A percentile compares a stretch with the other conserved stretches of the same genome.
phyloP scores from a whole-genome alignment of 2,329 filamentous ascomycete genomes.

The Fusarium pininemorale region DNA sequence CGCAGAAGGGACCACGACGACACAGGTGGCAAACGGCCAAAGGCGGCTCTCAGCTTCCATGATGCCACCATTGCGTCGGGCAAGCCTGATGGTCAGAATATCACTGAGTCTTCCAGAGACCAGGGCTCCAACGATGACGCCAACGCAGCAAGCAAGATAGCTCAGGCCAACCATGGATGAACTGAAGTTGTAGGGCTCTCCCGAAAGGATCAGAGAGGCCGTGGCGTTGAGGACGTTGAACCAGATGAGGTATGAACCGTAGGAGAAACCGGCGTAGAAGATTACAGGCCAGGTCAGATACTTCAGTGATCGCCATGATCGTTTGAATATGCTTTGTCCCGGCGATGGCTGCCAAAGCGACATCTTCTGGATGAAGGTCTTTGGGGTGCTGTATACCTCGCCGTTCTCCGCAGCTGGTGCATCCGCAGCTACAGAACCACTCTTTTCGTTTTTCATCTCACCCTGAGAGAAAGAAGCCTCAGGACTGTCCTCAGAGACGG shows the following conservation, averaged over 20 bases:
- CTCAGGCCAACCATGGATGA: slow-evolving; percentile 51
- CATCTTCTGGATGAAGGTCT: slow-evolving; percentile 54
- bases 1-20: slow-evolving; percentile 38
- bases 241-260: slow-evolving; percentile 54
- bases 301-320: slow-evolving; percentile 48
- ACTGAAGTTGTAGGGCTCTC: slow-evolving; percentile 50
- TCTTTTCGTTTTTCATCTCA: slow-evolving; percentile 2
- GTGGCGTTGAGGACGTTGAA: slow-evolving; percentile 56
- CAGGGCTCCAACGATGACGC: slow-evolving; percentile 42
- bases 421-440: not conserved
- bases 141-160: slow-evolving; percentile 51
- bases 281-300: slow-evolving; percentile 54
- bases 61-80: slow-evolving; percentile 53
- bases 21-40: slow-evolving; percentile 49
- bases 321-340: slow-evolving; percentile 45
- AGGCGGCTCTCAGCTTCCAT: slow-evolving; percentile 54
- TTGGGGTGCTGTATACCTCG: slow-evolving; percentile 40
- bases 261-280: slow-evolving; percentile 54
- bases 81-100: slow-evolving; percentile 50
- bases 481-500: not conserved
- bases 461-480: not conserved
- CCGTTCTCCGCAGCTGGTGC: not conserved
- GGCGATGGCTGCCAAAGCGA: slow-evolving; percentile 50
- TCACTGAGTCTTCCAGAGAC: slow-evolving; percentile 50
- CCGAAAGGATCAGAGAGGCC: slow-evolving; percentile 51